phyloP scores from a whole-genome alignment of 75 land plant genomes.

The Selaginella moellendorffii region DNA sequence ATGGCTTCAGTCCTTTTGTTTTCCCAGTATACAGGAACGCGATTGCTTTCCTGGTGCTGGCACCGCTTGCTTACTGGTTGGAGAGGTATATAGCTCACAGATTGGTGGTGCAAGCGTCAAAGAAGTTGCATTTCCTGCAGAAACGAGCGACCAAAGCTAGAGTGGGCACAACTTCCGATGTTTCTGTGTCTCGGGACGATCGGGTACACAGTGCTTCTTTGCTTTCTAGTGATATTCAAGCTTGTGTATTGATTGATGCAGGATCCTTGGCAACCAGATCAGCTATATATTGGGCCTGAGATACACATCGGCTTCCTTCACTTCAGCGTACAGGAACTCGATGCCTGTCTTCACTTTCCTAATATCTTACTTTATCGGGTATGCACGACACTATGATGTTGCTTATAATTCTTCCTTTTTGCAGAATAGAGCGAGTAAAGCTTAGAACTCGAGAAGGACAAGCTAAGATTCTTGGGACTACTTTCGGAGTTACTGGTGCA shows the following conservation, averaged over 20 bases:
- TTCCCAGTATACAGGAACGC: conserved; percentile 67
- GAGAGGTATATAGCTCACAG: conserved; percentile 40
- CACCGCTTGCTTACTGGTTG: conserved; percentile 47
- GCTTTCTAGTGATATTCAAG: not conserved
- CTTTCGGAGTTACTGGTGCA: conserved; percentile 36
- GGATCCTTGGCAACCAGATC: conserved; percentile 37
- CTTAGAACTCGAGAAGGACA: conserved; percentile 30
- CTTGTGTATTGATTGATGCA: conserved; percentile 11
- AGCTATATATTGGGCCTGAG: conserved; percentile 53
- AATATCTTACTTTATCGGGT: conserved; percentile 63
- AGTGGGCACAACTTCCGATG: not conserved
- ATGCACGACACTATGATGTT: conserved; percentile 3
- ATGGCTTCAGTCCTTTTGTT: conserved; percentile 62
- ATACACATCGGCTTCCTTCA: conserved; percentile 72
- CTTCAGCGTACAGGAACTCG: conserved; percentile 71
- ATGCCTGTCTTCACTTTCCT: conserved; percentile 75
- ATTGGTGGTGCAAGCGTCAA: not conserved
- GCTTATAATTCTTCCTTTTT: too few relatives aligned
- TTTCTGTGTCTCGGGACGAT: not conserved
- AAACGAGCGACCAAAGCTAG: not conserved
- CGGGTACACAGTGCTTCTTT: not conserved
- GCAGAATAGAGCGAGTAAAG: conserved; percentile 42
- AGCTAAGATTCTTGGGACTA: conserved; percentile 45
- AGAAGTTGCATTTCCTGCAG: not conserved
- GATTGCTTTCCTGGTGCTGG: conserved; percentile 44